These are phyloP conservation scores for Proliferodiscus dingleyae DNA, from an alignment of 2,329 filamentous ascomycete genomes.

Conservation along the genomic window DNA sequence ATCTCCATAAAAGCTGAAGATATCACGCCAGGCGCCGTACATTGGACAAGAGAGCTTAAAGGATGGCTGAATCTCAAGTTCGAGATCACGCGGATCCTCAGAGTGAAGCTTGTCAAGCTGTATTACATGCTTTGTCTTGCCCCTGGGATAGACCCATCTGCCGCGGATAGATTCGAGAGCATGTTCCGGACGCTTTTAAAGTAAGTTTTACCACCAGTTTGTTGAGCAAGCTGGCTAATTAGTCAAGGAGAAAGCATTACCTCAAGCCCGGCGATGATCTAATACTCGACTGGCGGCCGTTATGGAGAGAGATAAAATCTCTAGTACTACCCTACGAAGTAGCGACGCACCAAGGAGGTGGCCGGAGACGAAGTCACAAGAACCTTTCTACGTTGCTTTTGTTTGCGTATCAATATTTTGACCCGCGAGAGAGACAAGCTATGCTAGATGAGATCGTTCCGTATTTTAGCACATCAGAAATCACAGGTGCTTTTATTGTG, in stretches of 20 bases:
- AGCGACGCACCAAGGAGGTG: slow-evolving; percentile 53
- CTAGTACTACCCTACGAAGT: slow-evolving; percentile 84
- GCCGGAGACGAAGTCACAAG: slow-evolving; percentile 52
- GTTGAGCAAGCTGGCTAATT: slow-evolving; percentile 28
- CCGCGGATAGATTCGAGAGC: slow-evolving; percentile 86
- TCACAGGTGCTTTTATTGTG: slow-evolving; percentile 91
- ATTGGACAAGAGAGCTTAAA: slow-evolving; percentile 95
- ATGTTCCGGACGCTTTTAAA: slow-evolving; percentile 97
- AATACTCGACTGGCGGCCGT: slow-evolving; percentile 84
- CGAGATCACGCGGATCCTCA: slow-evolving; percentile 80
- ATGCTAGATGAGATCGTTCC: slow-evolving; percentile 78
- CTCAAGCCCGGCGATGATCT: slow-evolving; percentile 85
- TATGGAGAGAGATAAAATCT: slow-evolving; percentile 89
- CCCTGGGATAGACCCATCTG: slow-evolving; percentile 76
- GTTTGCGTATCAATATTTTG: slow-evolving; percentile 88
- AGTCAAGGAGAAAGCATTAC: slow-evolving; percentile 81
- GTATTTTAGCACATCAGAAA: slow-evolving; percentile 90
- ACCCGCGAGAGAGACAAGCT: slow-evolving; percentile 75
- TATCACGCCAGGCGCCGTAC: slow-evolving; percentile 86
- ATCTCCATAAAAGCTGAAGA: slow-evolving; percentile 88
- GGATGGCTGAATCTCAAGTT: slow-evolving; percentile 97
- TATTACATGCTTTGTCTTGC: slow-evolving; percentile 93
- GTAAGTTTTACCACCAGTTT: slow-evolving; percentile 46
- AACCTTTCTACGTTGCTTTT: slow-evolving; percentile 82
- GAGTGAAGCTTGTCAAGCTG: slow-evolving; percentile 78